Evolutionary conservation across 2,329 filamentous ascomycete species (phyloP), one percentile per base, ranked within the genome.

Genomic region (Fusarium vanettenii): DNA sequence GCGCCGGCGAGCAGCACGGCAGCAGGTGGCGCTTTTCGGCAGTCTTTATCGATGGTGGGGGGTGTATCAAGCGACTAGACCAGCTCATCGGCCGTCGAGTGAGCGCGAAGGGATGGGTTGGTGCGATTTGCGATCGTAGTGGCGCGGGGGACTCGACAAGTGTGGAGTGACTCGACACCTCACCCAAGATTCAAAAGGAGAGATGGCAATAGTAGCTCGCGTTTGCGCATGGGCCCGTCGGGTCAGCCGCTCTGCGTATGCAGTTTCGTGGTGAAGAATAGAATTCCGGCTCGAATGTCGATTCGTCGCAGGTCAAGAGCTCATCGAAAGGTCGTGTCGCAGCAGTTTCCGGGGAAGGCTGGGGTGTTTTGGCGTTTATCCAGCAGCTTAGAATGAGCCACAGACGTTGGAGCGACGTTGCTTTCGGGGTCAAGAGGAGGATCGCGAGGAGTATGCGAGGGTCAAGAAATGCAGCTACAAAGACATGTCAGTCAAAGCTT

Each of bases 161-260:
- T 55, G 70, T 70, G 64, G 66, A 76, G 64, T 65, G 64, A 74
- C 62, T 77, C 64, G 73, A 74, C 69, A 76, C 71, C 73, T 79
- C 76, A 81, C 77, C 80, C 78, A 71, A 78, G 77, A 74, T 77
- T 81, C 74, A 78, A 76, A 76, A 79, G 73, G 78, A 81, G 74
- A 77, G 80, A 80, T 66, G 78, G 75, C 69, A 76, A 73, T 70
- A 71, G 76, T 72, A 79, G 77, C 81, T 82, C 82, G 81, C 80
- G 81, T 84, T 81, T 80, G 81, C 80, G 82, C 83, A 85, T 85
- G 81, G 78, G 81, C 79, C 76, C 79, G 72, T 68, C 61, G 63
- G 70, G 72, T 64, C 71, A 70, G 69, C 73, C 69, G 68, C 73
- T 66, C 62, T 66, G 73, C 72, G 75, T 75, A 67, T 69, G 66